These are phyloP conservation scores for Leishmania major DNA, from an alignment of 208 protist species.

Conservation along the genomic window DNA sequence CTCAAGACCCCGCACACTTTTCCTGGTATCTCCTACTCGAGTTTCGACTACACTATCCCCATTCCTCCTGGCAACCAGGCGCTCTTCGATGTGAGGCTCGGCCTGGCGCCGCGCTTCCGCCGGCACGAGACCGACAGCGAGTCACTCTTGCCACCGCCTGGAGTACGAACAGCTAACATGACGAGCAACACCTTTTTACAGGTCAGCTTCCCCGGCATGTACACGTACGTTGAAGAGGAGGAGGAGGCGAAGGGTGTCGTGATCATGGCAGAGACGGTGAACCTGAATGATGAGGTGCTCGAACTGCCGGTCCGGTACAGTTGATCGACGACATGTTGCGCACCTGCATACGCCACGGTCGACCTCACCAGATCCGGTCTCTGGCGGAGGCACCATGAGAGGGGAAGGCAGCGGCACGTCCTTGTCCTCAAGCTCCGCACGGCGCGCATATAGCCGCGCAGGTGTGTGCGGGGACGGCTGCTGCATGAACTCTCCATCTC, in stretches of 20 bases:
- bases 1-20: constrained; percentile 51
- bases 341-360: no score
- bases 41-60: constrained; percentile 50
- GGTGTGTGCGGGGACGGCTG: neutral
- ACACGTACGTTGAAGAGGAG: constrained; percentile 60
- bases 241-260: constrained; percentile 49
- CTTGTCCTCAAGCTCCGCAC: neutral
- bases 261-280: constrained; percentile 54
- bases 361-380: neutral
- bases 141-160: constrained; percentile 51
- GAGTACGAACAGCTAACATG: constrained; percentile 61
- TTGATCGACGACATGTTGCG: constrained; percentile 7
- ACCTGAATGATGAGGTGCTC: constrained; percentile 56
- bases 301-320: constrained; percentile 58
- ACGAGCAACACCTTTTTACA: constrained; percentile 40
- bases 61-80: constrained; percentile 49
- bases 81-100: constrained; percentile 42
- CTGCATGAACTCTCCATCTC: neutral
- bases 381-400: neutral
- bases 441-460: neutral
- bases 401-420: neutral
- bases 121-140: constrained; percentile 41
- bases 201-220: constrained; percentile 53
- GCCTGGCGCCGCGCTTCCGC: constrained; percentile 48
- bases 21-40: constrained; percentile 41